These are phyloP conservation scores for Antarctomyces pellizariae DNA, from an alignment of 495 filamentous ascomycete genomes.

Conservation along the genomic window DNA sequence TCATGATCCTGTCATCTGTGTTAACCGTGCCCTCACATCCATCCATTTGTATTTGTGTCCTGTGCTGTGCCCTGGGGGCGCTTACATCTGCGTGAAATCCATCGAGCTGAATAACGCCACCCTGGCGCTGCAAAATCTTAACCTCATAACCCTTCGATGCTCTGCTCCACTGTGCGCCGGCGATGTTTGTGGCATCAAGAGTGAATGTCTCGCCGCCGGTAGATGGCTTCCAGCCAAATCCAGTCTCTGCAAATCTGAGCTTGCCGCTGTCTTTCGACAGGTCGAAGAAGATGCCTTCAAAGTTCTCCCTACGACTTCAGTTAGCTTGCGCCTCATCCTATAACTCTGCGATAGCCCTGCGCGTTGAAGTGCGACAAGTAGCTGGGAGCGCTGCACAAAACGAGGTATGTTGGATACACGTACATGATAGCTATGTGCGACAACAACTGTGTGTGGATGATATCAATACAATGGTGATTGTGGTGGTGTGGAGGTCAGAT, in stretches of 20 bases:
- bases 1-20: constrained; percentile 49
- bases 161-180: constrained; percentile 79
- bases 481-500: too few relatives aligned
- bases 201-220: constrained; percentile 80
- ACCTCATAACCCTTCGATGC: constrained; percentile 82
- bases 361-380: too few relatives aligned
- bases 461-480: too few relatives aligned
- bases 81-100: constrained; percentile 78
- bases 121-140: constrained; percentile 62
- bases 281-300: constrained; percentile 89
- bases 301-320: constrained; percentile 67
- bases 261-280: constrained; percentile 74
- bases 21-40: constrained; percentile 5
- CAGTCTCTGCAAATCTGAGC: constrained; percentile 80
- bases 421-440: too few relatives aligned
- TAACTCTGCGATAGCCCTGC: too few relatives aligned
- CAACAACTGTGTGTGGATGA: too few relatives aligned
- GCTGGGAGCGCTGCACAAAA: too few relatives aligned
- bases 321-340: too few relatives aligned
- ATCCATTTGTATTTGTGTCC: neutral
- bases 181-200: constrained; percentile 59
- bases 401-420: too few relatives aligned
- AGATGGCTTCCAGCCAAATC: constrained; percentile 81
- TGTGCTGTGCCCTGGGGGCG: too few relatives aligned
- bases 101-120: constrained; percentile 79